A percentile compares a stretch with the other conserved stretches of the same genome.
Evolutionary conservation across 192 early-diverging fungal genomes (phyloP).

Genomic region (Allomyces javanicus): DNA sequence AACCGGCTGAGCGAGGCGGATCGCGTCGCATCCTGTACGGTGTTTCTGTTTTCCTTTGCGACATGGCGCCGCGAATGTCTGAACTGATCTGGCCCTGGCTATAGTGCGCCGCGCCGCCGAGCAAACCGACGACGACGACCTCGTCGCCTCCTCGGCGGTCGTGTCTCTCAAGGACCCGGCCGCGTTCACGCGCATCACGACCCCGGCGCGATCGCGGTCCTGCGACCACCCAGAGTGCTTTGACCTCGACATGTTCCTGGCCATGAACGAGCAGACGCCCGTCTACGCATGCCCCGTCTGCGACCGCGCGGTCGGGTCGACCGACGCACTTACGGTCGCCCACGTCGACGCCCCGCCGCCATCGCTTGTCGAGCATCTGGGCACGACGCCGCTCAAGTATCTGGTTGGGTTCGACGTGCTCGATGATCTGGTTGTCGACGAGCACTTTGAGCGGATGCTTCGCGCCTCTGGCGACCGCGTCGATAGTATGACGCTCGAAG

Average conservation of each 20-base stretch:
- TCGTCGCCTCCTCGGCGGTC: slow-evolving; percentile 37
- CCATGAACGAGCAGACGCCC: slow-evolving; percentile 43
- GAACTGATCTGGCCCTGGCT: background rate
- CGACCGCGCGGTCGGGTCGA: slow-evolving; percentile 17
- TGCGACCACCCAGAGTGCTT: slow-evolving; percentile 75
- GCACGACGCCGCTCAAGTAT: no score
- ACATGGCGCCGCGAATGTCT: no score
- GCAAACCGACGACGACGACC: slow-evolving; percentile 37
- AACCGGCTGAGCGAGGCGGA: no score
- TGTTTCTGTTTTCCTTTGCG: no score
- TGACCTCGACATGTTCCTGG: slow-evolving; percentile 48
- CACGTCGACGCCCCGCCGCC: no score
- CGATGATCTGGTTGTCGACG: slow-evolving; percentile 48
- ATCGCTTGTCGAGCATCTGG: no score
- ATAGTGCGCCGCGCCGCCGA: background rate
- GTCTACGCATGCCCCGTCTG: slow-evolving; percentile 64
- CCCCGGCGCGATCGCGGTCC: slow-evolving; percentile 32
- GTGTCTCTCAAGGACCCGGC: slow-evolving; percentile 54
- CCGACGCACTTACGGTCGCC: no score
- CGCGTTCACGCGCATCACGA: slow-evolving; percentile 38
- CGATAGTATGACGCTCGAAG: no score
- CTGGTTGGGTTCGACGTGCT: slow-evolving; percentile 3
- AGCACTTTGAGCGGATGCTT: slow-evolving; percentile 28
- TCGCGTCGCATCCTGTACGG: no score
- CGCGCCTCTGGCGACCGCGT: slow-evolving; percentile 6